Evolutionary conservation across 176 grass and related monocot genomes (phyloP), one percentile per base, ranked within the genome.

Genomic region (Avena eriantha): DNA sequence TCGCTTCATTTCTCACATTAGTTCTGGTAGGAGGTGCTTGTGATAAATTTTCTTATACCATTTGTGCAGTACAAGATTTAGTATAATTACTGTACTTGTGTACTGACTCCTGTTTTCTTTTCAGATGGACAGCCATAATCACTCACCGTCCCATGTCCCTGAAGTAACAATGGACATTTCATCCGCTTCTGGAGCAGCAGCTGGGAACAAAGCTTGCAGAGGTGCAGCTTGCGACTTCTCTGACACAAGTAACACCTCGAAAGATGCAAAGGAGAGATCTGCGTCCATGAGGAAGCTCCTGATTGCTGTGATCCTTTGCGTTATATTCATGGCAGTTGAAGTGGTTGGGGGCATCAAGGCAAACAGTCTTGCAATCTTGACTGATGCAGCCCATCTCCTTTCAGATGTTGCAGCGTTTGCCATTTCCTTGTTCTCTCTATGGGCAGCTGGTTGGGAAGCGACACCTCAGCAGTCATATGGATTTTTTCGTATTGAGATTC

Each of bases 391-490:
- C 21, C 97, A 99, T 86, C 92, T 99, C 54, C 97, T 99, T n/a
- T 99, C 97, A 8, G 94, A 97, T 85, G 92, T 96, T 45, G 94
- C 94, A 56, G 97, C 94, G 48, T 99, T 99, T 88, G 94, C 94
- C 66, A 99, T 99, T 41, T 99, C 97, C 53, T 33, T 99, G 14
- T 97, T 99, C 85, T 97, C 97, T 73, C 87, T 99, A 48, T 99
- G 97, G 94, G 97, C 94, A 21, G 84, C 94, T 66, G 97, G 97
- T 69, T 99, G 97, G 97, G 97, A 98, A 88, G 97, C 97, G 39
- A 99, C 85, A 45, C 94, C 97, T 3, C 90, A 76, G 49, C 94
- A 94, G 69, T 94, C 97, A 48, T 99, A 97, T 90, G 97, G 97
- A 39, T 99, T 99, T 59, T 99, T 99, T 64, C 82, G 97, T 7